These are phyloP conservation scores for Rhododendron henanense DNA, from an alignment of 148 eudicot species.

Conservation along the genomic window DNA sequence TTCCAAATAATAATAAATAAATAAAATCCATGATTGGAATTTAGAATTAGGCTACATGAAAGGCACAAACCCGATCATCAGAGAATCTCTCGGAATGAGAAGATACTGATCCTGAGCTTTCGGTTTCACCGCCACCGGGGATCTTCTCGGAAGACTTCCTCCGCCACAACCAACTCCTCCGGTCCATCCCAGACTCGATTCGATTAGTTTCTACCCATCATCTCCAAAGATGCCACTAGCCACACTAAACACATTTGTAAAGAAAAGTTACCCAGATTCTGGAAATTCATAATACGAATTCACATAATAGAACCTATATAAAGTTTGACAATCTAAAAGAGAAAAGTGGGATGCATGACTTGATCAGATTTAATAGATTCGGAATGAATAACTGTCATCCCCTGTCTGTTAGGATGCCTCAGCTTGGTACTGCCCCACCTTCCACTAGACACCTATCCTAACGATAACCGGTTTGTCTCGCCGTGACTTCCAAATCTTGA, in stretches of 20 bases:
- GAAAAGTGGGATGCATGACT: not conserved
- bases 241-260: not conserved
- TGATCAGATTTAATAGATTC: not conserved
- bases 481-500: not conserved
- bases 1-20: not conserved
- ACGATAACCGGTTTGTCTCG: too few relatives aligned
- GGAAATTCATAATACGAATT: not conserved
- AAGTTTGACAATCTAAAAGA: not conserved
- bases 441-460: not conserved
- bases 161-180: conserved; percentile 92
- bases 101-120: conserved; percentile 58
- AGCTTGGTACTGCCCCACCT: not conserved
- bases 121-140: conserved; percentile 55
- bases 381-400: not conserved
- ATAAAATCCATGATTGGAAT: not conserved
- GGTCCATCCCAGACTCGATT: conserved; percentile 44
- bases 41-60: not conserved
- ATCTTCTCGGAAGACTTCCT: conserved; percentile 76
- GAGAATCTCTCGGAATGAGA: conserved; percentile 82
- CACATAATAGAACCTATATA: not conserved
- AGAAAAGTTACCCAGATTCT: not conserved
- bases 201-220: not conserved
- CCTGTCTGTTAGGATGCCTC: not conserved
- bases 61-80: conserved; percentile 71
- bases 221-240: not conserved